Evolutionary conservation across 225 moss, liverwort and hornwort species (phyloP).

Genomic region (Antitrichia curtipendula): DNA sequence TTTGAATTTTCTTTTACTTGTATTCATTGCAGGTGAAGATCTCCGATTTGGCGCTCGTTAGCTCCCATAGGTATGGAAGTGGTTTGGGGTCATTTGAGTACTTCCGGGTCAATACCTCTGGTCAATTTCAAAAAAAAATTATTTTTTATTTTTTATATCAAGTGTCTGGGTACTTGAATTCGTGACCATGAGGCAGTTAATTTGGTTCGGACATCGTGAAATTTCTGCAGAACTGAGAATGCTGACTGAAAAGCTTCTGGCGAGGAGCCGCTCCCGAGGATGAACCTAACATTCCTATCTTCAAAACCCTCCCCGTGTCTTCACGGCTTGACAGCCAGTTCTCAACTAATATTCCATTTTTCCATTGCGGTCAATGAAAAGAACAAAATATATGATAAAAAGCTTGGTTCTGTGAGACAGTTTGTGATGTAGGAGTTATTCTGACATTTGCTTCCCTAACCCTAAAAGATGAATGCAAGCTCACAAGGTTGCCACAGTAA

Average conservation of each 20-base stretch:
- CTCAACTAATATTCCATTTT: no score
- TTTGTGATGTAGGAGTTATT: neutral
- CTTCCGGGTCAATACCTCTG: neutral
- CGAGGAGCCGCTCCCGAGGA: neutral
- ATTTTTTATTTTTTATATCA: no score
- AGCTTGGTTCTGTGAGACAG: neutral
- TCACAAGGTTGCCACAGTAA: no score
- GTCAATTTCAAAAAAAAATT: neutral
- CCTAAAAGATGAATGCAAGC: no score
- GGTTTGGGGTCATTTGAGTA: no score
- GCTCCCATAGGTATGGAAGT: neutral
- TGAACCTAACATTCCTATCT: no score
- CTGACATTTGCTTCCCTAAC: neutral
- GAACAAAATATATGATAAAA: neutral
- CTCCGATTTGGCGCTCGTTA: neutral
- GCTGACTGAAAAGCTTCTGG: constrained; percentile 46
- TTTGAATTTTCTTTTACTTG: no score
- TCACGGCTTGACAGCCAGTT: neutral
- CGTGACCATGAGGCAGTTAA: no score
- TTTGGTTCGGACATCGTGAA: neutral
- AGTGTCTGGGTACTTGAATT: neutral
- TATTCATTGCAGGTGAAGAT: neutral
- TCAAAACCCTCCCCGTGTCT: neutral
- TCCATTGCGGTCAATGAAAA: neutral
- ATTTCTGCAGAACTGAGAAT: constrained; percentile 47